Evolutionary conservation across 2,329 filamentous ascomycete genomes (phyloP), one percentile per base, ranked within the genome.

Genomic region (Alternaria solani): DNA sequence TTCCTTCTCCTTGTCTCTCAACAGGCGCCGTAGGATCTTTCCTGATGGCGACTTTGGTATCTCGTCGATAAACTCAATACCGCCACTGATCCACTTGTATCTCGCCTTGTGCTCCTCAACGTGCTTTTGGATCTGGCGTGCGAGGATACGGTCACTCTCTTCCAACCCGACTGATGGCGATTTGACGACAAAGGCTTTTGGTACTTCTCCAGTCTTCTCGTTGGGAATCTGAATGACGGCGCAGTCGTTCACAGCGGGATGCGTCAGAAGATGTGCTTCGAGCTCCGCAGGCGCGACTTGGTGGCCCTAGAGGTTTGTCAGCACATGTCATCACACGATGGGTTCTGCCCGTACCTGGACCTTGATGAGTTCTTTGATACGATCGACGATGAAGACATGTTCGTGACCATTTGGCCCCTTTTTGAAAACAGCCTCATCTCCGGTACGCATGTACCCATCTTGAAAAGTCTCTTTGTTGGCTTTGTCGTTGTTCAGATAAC

Each of bases 231-330:
- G 89, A 65, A 95, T 92, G 7, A 96, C 91, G 14, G 92, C 88
- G 67, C 88, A 91, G 78, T 96, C 92, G 43, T 87, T 87, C n/a
- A 95, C 91, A 11, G 85, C 83, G 0, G 89, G 87, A 74, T 94
- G 91, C 0, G 88, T 86, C 14, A 96, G 86, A 5, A 96, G 83
- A 70, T 93, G 90, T 1, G 91, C 89, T 79, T 96, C 92, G 1
- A 96, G 86, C 75, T 95, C 92, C 2, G 92, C 92, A 0, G 92
- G 92, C 0, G 92, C 91, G 23, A 95, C 92, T 87, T 95, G 92
- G 61, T 90, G 83, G 58, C 91, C 92, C 88, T 92, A 20, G 3
- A 2, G 16, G 12, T 16, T 18, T 25, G 49, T 63, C 11, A 65
- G 52, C 23, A 38, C 23, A 4, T 2, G 8, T 23, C 14, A 1